Conservation (phyloP, 352 stramenopile species). For the Albugo laibachii region DNA sequence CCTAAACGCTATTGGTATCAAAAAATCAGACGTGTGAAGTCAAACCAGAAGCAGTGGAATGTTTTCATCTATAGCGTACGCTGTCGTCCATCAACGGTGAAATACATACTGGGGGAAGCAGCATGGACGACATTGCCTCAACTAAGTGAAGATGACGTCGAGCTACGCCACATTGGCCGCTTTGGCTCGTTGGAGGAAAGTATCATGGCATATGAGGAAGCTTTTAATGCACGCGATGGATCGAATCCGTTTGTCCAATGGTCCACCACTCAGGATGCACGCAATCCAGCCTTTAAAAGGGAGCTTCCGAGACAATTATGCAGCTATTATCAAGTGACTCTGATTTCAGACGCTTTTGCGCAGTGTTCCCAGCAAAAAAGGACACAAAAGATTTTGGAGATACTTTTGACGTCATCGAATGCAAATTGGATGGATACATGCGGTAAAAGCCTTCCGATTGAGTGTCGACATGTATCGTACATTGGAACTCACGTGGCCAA, state of each 20-base stretch:
- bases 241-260: slow-evolving; percentile 11
- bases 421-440: not conserved
- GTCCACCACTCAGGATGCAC: too few species aligned
- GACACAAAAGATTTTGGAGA: slow-evolving; percentile 22
- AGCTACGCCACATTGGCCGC: slow-evolving; percentile 22
- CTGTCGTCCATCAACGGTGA: slow-evolving; percentile 21
- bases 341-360: slow-evolving; percentile 32
- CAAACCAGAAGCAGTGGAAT: not conserved
- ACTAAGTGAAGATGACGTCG: slow-evolving; percentile 21
- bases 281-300: not conserved
- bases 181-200: slow-evolving; percentile 37
- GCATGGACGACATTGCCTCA: slow-evolving; percentile 18
- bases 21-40: slow-evolving; percentile 25
- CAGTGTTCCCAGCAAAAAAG: slow-evolving; percentile 22
- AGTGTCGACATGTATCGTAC: slow-evolving; percentile 13
- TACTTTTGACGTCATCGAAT: slow-evolving; percentile 5
- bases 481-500: slow-evolving; percentile 14
- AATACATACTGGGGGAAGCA: slow-evolving; percentile 4
- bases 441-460: not conserved
- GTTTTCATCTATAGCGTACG: slow-evolving; percentile 28
- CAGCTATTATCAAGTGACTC: slow-evolving; percentile 20
- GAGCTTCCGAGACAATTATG: slow-evolving; percentile 14
- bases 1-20: slow-evolving; percentile 45
- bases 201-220: slow-evolving; percentile 1
- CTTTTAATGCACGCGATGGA: slow-evolving; percentile 7